Evolutionary conservation across 345 rosid species (phyloP).

Genomic region (Hypericum androsaemum): DNA sequence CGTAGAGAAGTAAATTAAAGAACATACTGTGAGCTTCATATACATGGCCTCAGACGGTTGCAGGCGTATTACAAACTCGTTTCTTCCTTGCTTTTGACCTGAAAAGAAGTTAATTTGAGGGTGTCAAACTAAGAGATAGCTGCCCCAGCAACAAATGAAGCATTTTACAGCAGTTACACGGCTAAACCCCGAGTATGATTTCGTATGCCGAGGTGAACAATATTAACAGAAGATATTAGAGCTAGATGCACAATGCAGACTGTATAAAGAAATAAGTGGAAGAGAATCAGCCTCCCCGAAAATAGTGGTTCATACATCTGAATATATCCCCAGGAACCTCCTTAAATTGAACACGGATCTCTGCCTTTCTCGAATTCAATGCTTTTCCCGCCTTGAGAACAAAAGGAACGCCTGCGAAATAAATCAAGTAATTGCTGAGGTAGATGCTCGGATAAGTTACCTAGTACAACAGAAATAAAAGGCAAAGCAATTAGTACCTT

Average conservation of each 20-base stretch:
- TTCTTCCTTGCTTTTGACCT: conserved; percentile 96
- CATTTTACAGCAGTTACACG: not conserved
- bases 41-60: conserved; percentile 97
- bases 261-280: not conserved
- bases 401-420: conserved; percentile 80
- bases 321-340: conserved; percentile 98
- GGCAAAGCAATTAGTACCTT: conserved; percentile 39
- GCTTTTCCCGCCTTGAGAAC: conserved; percentile 98
- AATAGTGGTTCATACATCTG: conserved; percentile 40
- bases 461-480: not conserved
- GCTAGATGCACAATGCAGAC: too few species aligned
- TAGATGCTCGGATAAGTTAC: conserved; percentile 1
- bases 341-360: conserved; percentile 95
- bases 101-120: conserved; percentile 11
- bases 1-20: not conserved
- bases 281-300: conserved; percentile 7
- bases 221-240: not conserved
- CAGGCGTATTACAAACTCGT: conserved; percentile 91
- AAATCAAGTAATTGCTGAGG: conserved; percentile 8
- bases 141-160: not conserved
- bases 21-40: conserved; percentile 91
- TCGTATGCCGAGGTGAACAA: too few species aligned
- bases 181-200: too few species aligned
- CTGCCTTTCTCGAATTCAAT: conserved; percentile 89
- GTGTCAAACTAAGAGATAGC: not conserved